Base-by-base conservation (phyloP, 371 early-diverging fungal genomes). In the Mucor saturninus region DNA sequence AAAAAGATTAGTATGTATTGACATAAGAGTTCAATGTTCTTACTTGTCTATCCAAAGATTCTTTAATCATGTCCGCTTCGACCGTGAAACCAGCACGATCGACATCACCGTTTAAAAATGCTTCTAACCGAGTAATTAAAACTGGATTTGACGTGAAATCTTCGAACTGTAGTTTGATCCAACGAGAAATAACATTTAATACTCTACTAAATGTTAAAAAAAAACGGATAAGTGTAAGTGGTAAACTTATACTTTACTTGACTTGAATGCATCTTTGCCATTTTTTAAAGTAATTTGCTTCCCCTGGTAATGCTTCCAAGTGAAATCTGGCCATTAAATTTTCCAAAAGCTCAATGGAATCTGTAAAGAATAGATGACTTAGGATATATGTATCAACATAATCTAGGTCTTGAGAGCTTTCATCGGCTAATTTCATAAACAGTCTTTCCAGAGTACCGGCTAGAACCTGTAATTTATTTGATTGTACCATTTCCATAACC, bases 81-180 rank as follows among this genome's bases (percentile, higher is more conserved):
- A 68, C 52, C 28, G 54, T 55, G 57, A 74, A 80, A 2, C 74
- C 77, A 38, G 71, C 72, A 61, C 66, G 61, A 51, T 56, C 54
- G 2, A 75, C 59, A 54, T 75, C 73, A 2, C 69, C 72, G 32
- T 68, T 60, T 39, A 80, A 48, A 60, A 80, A 77, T 3, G 69
- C 68, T 54, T 74, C 67, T 14, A 77, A 37, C 13, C 76, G 54
- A 5, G 65, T 59, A 38, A 75, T 68, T 5, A 91, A 66, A 4
- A 66, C 58, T 0, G 71, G 65, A 51, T 85, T 80, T 10, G 59
- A 64, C 4, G 73, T 74, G 63, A 91, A 89, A 53, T 88, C 87
- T 59, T 86, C 81, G 60, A 76, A 86, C 46, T 87, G 88, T 10
- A 91, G 54, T 56, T 82, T 81, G 30, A 90, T 77, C 92, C 91